phyloP scores from a whole-genome alignment of 805 yeast species.

The Ogataea nakhonphanomensis region DNA sequence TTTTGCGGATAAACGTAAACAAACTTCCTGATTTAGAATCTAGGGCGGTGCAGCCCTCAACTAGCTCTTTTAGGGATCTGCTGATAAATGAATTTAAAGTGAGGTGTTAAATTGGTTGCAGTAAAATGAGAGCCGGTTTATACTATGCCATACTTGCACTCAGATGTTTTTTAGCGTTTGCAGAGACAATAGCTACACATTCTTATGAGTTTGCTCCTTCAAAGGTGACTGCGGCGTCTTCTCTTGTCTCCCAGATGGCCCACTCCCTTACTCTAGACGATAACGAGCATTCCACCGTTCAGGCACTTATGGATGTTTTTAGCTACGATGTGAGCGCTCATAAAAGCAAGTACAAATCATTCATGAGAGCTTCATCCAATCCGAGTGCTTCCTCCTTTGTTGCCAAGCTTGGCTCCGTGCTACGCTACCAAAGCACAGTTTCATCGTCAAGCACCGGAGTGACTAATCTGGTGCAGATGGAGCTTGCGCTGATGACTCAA shows the following conservation, averaged over 20 bases:
- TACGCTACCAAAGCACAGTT: slow-evolving; percentile 4
- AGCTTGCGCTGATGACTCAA: slow-evolving; percentile 4
- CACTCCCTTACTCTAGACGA: background rate
- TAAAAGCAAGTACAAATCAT: background rate
- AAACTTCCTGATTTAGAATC: slow-evolving; percentile 9
- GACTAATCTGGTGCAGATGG: slow-evolving; percentile 6
- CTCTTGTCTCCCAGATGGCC: slow-evolving; percentile 4
- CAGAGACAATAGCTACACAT: background rate
- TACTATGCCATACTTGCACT: background rate
- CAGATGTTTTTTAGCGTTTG: background rate
- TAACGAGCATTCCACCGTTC: slow-evolving; percentile 2
- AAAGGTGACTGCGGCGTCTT: slow-evolving; percentile 6
- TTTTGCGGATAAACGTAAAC: slow-evolving; percentile 11
- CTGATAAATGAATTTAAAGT: background rate
- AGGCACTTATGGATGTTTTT: slow-evolving; percentile 6
- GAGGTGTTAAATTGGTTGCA: slow-evolving; percentile 5
- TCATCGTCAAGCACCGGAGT: slow-evolving; percentile 1
- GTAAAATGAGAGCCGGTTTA: background rate
- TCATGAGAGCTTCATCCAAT: background rate
- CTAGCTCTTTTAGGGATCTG: background rate
- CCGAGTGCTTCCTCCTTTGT: slow-evolving; percentile 1
- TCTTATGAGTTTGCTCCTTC: slow-evolving; percentile 2
- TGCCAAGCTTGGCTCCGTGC: background rate
- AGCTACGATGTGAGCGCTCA: slow-evolving; percentile 4
- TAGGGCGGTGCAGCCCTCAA: slow-evolving; percentile 6